These are phyloP conservation scores for Teunomyces pallodes DNA, from an alignment of 805 yeast species.

Conservation along the genomic window DNA sequence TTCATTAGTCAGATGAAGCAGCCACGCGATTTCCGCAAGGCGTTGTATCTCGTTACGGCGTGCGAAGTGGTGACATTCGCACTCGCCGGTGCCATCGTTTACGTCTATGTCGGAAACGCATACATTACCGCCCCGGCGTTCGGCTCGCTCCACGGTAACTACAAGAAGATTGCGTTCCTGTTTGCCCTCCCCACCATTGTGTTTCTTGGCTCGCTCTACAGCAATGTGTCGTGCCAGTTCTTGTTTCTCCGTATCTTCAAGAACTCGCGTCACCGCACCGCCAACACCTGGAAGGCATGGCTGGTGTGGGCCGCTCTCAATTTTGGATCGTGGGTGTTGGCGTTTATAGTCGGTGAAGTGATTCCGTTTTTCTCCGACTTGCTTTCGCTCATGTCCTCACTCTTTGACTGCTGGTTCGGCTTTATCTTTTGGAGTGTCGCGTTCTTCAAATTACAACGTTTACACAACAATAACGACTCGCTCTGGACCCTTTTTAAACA, in stretches of 20 bases:
- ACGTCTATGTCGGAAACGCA: conserved; percentile 55
- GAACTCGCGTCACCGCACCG: conserved; percentile 41
- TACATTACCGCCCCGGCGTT: conserved; percentile 61
- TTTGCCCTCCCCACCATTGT: conserved; percentile 59
- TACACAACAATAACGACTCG: background rate
- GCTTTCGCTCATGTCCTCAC: conserved; percentile 56
- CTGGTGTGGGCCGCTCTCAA: conserved; percentile 47
- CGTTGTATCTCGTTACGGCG: conserved; percentile 48
- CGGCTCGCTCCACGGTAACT: conserved; percentile 47
- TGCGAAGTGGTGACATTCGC: conserved; percentile 50
- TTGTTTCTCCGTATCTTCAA: conserved; percentile 46
- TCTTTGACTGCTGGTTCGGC: conserved; percentile 67
- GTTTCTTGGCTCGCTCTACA: conserved; percentile 54
- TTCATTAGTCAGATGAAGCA: conserved; percentile 58
- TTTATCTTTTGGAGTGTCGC: conserved; percentile 65
- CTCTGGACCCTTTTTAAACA: conserved; percentile 10
- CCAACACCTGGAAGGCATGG: conserved; percentile 55
- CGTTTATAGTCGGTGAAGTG: conserved; percentile 60
- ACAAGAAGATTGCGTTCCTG: conserved; percentile 56
- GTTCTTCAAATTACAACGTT: conserved; percentile 42
- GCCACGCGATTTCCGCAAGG: conserved; percentile 58
- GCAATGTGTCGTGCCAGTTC: conserved; percentile 54
- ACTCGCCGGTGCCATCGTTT: conserved; percentile 55
- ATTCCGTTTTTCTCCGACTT: conserved; percentile 63
- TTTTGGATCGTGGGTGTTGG: conserved; percentile 46